Conservation (phyloP, 495 filamentous ascomycete genomes). For the Chaetomium cochliodes region DNA sequence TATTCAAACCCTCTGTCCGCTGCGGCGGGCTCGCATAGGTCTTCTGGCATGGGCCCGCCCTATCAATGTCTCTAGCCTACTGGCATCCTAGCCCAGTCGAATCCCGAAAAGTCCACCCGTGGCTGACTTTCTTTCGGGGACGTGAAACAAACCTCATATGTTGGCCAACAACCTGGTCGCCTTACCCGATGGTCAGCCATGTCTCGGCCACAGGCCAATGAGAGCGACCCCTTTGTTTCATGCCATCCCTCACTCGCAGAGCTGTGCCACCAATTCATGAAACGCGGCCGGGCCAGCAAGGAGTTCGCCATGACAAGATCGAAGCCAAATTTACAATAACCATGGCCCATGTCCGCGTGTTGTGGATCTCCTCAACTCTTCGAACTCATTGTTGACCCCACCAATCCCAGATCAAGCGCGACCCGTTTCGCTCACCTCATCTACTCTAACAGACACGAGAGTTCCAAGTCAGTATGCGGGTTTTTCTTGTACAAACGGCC, state of each 20-base stretch:
- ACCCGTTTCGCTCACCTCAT: not conserved
- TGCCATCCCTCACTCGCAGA: not conserved
- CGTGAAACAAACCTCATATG: not conserved
- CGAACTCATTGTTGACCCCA: not conserved
- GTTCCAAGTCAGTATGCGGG: slow-evolving; percentile 16
- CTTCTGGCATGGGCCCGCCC: too few species aligned
- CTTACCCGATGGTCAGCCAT: not conserved
- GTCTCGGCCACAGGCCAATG: not conserved
- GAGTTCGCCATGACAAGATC: not conserved
- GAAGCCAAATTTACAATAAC: not conserved
- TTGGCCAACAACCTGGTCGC: not conserved
- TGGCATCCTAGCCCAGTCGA: too few species aligned
- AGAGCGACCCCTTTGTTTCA: not conserved
- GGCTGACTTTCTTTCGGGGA: not conserved
- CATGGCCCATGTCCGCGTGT: not conserved
- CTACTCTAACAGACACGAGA: not conserved
- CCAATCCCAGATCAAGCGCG: not conserved
- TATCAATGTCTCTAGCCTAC: too few species aligned
- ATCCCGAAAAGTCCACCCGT: not conserved
- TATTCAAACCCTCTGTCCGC: too few species aligned
- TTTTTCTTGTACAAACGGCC: slow-evolving; percentile 34
- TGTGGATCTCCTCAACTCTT: not conserved
- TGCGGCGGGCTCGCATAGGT: too few species aligned
- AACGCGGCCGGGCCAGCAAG: not conserved
- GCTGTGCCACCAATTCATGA: not conserved